phyloP scores from a whole-genome alignment of 2,329 filamentous ascomycete species.

The Trichoderma asperellum region DNA sequence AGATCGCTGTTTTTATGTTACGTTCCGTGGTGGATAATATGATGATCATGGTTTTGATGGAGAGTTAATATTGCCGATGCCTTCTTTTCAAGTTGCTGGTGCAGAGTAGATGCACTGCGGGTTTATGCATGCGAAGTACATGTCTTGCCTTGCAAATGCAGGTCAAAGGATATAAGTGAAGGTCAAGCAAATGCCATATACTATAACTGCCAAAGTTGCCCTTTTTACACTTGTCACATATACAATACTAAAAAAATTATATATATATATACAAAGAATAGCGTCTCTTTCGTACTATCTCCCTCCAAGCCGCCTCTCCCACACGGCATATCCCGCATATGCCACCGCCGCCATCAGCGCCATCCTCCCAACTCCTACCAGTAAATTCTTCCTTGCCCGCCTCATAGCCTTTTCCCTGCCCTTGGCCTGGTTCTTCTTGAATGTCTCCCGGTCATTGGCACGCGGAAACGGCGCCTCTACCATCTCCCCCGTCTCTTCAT shows the following conservation, averaged over 20 bases:
- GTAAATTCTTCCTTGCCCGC: slow-evolving; percentile 37
- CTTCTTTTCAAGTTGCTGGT: neutral
- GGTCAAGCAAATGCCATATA: too few relatives aligned
- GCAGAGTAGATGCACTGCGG: neutral
- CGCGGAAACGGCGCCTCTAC: slow-evolving; percentile 42
- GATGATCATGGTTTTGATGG: neutral
- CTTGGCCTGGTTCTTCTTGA: slow-evolving; percentile 29
- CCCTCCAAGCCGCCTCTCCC: slow-evolving; percentile 38
- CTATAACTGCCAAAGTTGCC: too few relatives aligned
- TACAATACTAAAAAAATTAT: neutral
- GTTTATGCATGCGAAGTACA: neutral
- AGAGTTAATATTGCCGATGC: neutral
- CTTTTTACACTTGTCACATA: too few relatives aligned
- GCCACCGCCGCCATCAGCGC: slow-evolving; percentile 32
- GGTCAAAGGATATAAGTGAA: too few relatives aligned
- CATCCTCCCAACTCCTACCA: slow-evolving; percentile 34
- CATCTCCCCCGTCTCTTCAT: slow-evolving; percentile 39
- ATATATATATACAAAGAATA: neutral
- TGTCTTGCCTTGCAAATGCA: too few relatives aligned
- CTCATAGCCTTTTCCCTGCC: slow-evolving; percentile 28
- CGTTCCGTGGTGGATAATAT: neutral
- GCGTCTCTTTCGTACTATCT: neutral
- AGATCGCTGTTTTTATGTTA: neutral
- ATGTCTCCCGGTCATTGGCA: slow-evolving; percentile 40
- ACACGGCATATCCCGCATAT: slow-evolving; percentile 40